Evolutionary conservation across 1,284 basidiomycete genomes (phyloP).

Genomic region (Austropuccinia psidii): DNA sequence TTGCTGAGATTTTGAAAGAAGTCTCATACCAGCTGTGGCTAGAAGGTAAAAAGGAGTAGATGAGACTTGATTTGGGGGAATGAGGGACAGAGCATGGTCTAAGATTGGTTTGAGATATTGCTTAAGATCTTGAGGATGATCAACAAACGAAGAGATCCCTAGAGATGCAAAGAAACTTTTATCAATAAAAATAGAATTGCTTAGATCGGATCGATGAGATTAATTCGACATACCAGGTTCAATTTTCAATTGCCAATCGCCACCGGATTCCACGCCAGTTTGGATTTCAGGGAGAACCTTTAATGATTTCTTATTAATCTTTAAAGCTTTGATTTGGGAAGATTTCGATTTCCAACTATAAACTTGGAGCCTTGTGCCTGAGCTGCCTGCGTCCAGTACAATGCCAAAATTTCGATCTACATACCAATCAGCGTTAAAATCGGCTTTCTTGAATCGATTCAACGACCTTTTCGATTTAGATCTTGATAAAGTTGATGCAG

Average conservation of each 20-base stretch:
- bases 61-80: conserved; percentile 72
- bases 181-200: background rate
- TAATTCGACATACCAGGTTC: conserved; percentile 72
- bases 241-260: conserved; percentile 81
- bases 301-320: background rate
- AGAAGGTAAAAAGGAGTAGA: conserved; percentile 87
- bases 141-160: conserved; percentile 81
- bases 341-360: conserved; percentile 81
- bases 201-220: background rate
- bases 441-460: no score
- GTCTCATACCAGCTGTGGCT: conserved; percentile 95
- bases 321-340: conserved; percentile 38
- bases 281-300: conserved; percentile 50
- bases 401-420: conserved; percentile 61
- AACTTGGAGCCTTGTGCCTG: conserved; percentile 88
- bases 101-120: conserved; percentile 74
- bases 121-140: conserved; percentile 62
- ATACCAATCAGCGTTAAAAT: no score
- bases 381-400: conserved; percentile 95
- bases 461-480: no score
- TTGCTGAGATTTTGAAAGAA: conserved; percentile 65
- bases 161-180: no score
- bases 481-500: no score
- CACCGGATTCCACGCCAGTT: conserved; percentile 72
- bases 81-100: conserved; percentile 68